Conservation (phyloP, 2,329 filamentous ascomycete genomes). For the Claviceps paspali region DNA sequence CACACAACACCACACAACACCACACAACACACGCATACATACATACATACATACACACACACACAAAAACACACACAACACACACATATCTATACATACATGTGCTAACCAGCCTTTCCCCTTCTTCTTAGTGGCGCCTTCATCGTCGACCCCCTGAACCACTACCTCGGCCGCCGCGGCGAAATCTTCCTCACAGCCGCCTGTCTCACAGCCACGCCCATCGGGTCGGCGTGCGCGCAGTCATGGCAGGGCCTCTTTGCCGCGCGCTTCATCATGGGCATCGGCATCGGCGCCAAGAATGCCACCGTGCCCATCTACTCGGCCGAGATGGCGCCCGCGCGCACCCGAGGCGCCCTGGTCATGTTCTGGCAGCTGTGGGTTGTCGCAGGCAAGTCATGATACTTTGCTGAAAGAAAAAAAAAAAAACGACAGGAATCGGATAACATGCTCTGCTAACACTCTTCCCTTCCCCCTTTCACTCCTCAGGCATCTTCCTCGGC, state of each 20-base stretch:
- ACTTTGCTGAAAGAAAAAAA: no score
- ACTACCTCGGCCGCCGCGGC: slow-evolving; percentile 47
- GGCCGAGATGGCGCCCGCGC: slow-evolving; percentile 55
- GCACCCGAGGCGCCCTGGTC: slow-evolving; percentile 58
- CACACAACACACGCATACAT: no score
- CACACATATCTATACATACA: no score
- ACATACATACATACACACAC: no score
- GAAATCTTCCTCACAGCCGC: slow-evolving; percentile 48
- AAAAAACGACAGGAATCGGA: slow-evolving; percentile 1
- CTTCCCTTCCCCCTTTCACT: no score
- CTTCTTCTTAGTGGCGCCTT: slow-evolving; percentile 12
- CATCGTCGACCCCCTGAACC: slow-evolving; percentile 34
- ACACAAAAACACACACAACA: no score
- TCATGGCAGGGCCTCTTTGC: slow-evolving; percentile 52
- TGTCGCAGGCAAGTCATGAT: slow-evolving; percentile 10
- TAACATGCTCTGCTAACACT: neutral
- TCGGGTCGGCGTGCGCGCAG: slow-evolving; percentile 44
- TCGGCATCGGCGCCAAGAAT: slow-evolving; percentile 52
- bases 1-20: no score
- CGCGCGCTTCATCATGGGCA: slow-evolving; percentile 50
- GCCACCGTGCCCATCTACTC: slow-evolving; percentile 53
- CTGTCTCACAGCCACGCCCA: slow-evolving; percentile 30
- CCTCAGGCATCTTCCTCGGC: slow-evolving; percentile 26
- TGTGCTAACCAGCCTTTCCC: neutral
- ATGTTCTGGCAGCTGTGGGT: slow-evolving; percentile 67